Evolutionary conservation across 1,284 basidiomycete genomes (phyloP), one percentile per base, ranked within the genome.

Genomic region (Coniferiporia weirii): DNA sequence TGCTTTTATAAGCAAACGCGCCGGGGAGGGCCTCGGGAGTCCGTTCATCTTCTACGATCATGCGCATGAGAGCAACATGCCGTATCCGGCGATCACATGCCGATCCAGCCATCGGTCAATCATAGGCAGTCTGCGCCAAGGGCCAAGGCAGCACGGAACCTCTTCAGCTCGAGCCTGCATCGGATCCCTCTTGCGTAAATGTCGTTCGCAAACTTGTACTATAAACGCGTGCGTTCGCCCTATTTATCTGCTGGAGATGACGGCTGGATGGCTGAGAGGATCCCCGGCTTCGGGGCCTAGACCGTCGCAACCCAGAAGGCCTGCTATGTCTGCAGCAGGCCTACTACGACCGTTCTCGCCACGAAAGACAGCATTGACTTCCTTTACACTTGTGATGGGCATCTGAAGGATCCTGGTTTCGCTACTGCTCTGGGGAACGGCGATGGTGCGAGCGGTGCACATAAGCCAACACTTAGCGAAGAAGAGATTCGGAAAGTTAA

Each of bases 181-280:
- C 27, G 2, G 5, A 27, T 27, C 27, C n/a, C n/a, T n/a, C n/a
- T 38, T 38, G 36, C 36, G 6, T 40, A 15, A 40, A 89, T 87
- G 85, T 81, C 82, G 43, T 89, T 91, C 73, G 78, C 79, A 47
- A 91, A 91, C 68, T 66, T 88, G 50, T 91, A 91, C 72, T 91
- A 89, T 75, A 90, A 89, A 72, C 81, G 89, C 66, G 89, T 91
- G 69, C 77, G 84, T 77, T 44, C 17, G 13, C 20, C 38, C 17
- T 22, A 10, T 27, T 48, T 59, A 47, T 52, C 61, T 62, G 54
- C 47, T 61, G 67, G 60, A 32, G 43, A 40, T 9, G 38, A 4
- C 8, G 22, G 34, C 34, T 35, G 12, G 8, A 32, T 52, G 48
- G 8, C 44, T 48, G 58, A 44, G 56, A 59, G 43, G 58, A 52